phyloP scores from a whole-genome alignment of 768 basidiomycete species.

The Pisolithus microcarpus region DNA sequence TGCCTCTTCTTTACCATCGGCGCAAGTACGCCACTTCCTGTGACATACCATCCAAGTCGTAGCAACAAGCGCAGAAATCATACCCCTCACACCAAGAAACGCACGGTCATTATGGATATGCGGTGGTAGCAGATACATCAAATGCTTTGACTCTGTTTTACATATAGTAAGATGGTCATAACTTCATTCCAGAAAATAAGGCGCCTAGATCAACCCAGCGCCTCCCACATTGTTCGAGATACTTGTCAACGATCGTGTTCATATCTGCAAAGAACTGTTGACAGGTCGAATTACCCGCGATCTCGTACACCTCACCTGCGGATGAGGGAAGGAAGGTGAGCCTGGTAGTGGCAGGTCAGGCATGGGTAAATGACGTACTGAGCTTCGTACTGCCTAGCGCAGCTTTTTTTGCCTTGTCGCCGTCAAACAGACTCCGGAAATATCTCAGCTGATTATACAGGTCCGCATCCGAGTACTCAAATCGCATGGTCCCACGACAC shows the following conservation, averaged over 20 bases:
- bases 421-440: conserved; percentile 73
- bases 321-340: not conserved
- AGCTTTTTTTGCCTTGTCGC: conserved; percentile 49
- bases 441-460: conserved; percentile 90
- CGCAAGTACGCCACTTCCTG: conserved; percentile 50
- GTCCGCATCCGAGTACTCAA: conserved; percentile 74
- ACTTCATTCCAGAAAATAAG: conserved; percentile 79
- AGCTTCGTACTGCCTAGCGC: conserved; percentile 39
- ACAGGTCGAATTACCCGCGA: conserved; percentile 41
- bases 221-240: conserved; percentile 82
- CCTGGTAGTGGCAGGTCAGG: not conserved
- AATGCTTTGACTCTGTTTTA: not conserved
- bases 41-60: conserved; percentile 16
- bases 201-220: conserved; percentile 79
- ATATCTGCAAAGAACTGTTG: conserved; percentile 44
- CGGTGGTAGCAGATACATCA: conserved; percentile 2
- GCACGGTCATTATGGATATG: conserved; percentile 3
- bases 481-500: conserved; percentile 9
- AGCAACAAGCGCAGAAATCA: not conserved
- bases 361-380: conserved; percentile 24
- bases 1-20: conserved; percentile 61
- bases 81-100: conserved; percentile 5
- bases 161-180: conserved; percentile 26
- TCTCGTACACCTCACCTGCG: conserved; percentile 49
- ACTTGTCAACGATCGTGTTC: conserved; percentile 56